Percentiles rank a stretch among this genome's conserved stretches.
These are phyloP conservation scores for Cytospora piceicola DNA, from an alignment of 2,329 filamentous ascomycete species.

Conservation along the genomic window DNA sequence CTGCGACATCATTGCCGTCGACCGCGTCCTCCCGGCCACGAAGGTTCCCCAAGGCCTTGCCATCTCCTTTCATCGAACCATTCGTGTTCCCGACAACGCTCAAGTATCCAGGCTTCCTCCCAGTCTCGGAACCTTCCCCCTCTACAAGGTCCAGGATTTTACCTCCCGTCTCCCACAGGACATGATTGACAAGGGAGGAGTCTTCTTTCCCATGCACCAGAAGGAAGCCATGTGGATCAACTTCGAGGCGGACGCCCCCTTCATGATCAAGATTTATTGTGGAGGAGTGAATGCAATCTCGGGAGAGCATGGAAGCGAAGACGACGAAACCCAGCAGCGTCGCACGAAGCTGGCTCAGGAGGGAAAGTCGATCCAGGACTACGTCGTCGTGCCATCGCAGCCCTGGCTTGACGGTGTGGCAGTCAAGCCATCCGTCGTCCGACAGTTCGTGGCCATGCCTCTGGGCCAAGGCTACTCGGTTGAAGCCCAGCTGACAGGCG, in stretches of 20 bases:
- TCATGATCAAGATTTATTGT: slow-evolving; percentile 46
- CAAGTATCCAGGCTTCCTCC: neutral
- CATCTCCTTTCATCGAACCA: slow-evolving; percentile 9
- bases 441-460: slow-evolving; percentile 51
- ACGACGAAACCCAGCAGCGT: neutral
- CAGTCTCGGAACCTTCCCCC: neutral
- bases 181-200: neutral
- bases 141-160: slow-evolving; percentile 16
- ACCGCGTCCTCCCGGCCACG: neutral
- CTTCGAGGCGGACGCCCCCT: slow-evolving; percentile 37
- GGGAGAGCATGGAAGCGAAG: slow-evolving; percentile 38
- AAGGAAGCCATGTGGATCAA: slow-evolving; percentile 47
- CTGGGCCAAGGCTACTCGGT: slow-evolving; percentile 36
- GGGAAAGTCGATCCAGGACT: slow-evolving; percentile 35
- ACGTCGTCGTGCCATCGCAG: slow-evolving; percentile 44
- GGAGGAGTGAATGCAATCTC: slow-evolving; percentile 47
- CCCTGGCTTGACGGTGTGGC: slow-evolving; percentile 48
- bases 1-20: neutral
- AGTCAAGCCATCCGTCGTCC: slow-evolving; percentile 41
- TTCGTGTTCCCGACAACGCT: slow-evolving; percentile 14
- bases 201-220: slow-evolving; percentile 48
- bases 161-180: neutral
- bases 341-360: slow-evolving; percentile 18
- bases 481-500: slow-evolving; percentile 50
- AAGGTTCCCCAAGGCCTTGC: neutral